Conservation (phyloP, 768 basidiomycete species). For the Scleroderma citrinum region DNA sequence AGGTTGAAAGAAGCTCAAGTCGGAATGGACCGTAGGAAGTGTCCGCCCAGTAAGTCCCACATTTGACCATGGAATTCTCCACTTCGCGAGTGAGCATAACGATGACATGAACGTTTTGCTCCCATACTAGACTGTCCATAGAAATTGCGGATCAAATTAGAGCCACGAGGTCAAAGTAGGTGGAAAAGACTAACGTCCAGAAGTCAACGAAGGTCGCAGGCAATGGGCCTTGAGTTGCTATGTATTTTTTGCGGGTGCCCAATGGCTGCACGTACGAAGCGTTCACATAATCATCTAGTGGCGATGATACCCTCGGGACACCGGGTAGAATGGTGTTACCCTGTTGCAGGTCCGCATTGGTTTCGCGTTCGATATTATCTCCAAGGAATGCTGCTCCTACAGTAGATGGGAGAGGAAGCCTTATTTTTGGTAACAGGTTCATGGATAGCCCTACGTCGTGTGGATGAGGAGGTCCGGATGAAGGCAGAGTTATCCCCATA, state of each 20-base stretch:
- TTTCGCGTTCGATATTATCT: neutral
- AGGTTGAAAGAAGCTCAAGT: constrained; percentile 46
- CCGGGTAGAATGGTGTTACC: constrained; percentile 1
- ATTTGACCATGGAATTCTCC: constrained; percentile 85
- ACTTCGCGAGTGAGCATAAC: constrained; percentile 94
- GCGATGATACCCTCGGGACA: constrained; percentile 22
- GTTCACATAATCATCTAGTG: constrained; percentile 88
- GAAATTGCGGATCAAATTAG: neutral
- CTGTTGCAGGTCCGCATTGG: neutral
- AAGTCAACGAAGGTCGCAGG: constrained; percentile 88
- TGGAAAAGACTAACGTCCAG: constrained; percentile 69
- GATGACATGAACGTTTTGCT: constrained; percentile 91
- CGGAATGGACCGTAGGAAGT: constrained; percentile 65
- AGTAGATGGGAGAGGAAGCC: neutral
- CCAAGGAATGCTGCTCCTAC: neutral
- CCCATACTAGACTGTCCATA: constrained; percentile 69
- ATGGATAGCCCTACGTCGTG: constrained; percentile 12
- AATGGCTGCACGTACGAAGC: constrained; percentile 90
- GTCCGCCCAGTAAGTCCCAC: constrained; percentile 83
- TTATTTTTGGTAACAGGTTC: constrained; percentile 1
- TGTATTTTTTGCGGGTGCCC: constrained; percentile 77
- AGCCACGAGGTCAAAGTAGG: neutral
- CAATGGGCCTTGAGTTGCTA: constrained; percentile 94
- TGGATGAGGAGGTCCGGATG: constrained; percentile 15
- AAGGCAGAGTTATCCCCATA: constrained; percentile 9